A percentile compares a stretch with the other conserved stretches of the same genome.
Evolutionary conservation across 2,329 filamentous ascomycete species (phyloP).

Genomic region (Rhinocladiella similis): DNA sequence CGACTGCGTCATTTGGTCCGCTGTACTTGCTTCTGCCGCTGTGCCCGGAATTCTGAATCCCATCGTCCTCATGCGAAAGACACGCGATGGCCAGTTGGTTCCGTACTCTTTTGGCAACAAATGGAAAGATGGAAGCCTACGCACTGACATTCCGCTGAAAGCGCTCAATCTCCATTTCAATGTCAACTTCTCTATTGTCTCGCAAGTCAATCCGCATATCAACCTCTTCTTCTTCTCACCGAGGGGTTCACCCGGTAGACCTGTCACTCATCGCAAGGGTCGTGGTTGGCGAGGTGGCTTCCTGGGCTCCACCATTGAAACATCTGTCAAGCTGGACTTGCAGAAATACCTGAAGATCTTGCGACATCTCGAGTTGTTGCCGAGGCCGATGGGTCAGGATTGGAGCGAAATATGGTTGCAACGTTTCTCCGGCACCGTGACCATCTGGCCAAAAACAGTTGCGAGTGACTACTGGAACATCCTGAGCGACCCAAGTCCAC

Average conservation of each 20-base stretch:
- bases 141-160: slow-evolving; percentile 94
- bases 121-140: slow-evolving; percentile 95
- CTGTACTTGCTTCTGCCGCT: slow-evolving; percentile 89
- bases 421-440: slow-evolving; percentile 90
- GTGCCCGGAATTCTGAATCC: slow-evolving; percentile 96
- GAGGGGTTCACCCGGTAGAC: slow-evolving; percentile 83
- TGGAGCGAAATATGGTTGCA: slow-evolving; percentile 98
- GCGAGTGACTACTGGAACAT: slow-evolving; percentile 82
- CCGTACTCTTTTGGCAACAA: slow-evolving; percentile 98
- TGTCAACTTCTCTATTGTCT: slow-evolving; percentile 93
- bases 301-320: slow-evolving; percentile 85
- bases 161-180: slow-evolving; percentile 96
- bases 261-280: slow-evolving; percentile 89
- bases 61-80: slow-evolving; percentile 89
- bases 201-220: slow-evolving; percentile 90
- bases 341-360: slow-evolving; percentile 98
- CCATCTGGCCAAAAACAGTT: slow-evolving; percentile 86
- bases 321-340: slow-evolving; percentile 93
- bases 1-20: slow-evolving; percentile 98
- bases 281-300: slow-evolving; percentile 96
- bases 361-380: slow-evolving; percentile 86
- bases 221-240: slow-evolving; percentile 99
- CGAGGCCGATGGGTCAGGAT: slow-evolving; percentile 86
- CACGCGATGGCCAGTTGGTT: slow-evolving; percentile 69
- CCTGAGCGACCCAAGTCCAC: slow-evolving; percentile 75